Percentiles rank a stretch among this genome's conserved stretches.
These are phyloP conservation scores for Aristolochia fimbriata DNA, from an alignment of 164 flowering plant species.

Conservation along the genomic window DNA sequence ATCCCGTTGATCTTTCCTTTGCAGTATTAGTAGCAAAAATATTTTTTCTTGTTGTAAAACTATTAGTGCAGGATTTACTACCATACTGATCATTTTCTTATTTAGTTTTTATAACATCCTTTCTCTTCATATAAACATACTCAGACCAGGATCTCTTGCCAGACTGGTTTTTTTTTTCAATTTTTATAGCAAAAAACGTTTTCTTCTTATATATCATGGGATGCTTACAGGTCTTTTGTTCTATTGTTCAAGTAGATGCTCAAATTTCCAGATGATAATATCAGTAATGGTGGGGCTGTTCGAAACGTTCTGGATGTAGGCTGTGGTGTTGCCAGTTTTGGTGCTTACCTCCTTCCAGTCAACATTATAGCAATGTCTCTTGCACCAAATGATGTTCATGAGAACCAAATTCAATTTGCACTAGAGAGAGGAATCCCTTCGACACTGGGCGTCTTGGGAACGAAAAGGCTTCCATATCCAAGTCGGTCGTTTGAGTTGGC, in stretches of 20 bases:
- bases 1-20: too few relatives aligned
- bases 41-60: not conserved
- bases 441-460: slow-evolving; percentile 65
- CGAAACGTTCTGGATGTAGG: slow-evolving; percentile 75
- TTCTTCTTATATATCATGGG: not conserved
- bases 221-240: not conserved
- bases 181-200: too few relatives aligned
- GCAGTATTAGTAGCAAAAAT: too few relatives aligned
- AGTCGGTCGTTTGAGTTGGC: slow-evolving; percentile 75
- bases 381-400: slow-evolving; percentile 75
- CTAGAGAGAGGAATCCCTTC: slow-evolving; percentile 74
- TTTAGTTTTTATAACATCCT: too few relatives aligned
- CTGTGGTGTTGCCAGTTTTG: slow-evolving; percentile 86
- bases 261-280: slow-evolving; percentile 58
- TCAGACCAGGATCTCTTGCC: too few relatives aligned
- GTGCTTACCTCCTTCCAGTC: slow-evolving; percentile 62
- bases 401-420: slow-evolving; percentile 79
- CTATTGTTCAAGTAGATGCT: slow-evolving; percentile 49
- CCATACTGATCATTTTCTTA: too few relatives aligned
- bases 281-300: slow-evolving; percentile 58
- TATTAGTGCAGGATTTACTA: too few relatives aligned
- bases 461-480: slow-evolving; percentile 70
- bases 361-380: slow-evolving; percentile 63
- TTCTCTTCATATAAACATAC: too few relatives aligned
- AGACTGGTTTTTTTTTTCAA: too few relatives aligned